A percentile compares a stretch with the other conserved stretches of the same genome.
These are phyloP conservation scores for Aspergillus candidus DNA, from an alignment of 2,329 filamentous ascomycete species.

Conservation along the genomic window DNA sequence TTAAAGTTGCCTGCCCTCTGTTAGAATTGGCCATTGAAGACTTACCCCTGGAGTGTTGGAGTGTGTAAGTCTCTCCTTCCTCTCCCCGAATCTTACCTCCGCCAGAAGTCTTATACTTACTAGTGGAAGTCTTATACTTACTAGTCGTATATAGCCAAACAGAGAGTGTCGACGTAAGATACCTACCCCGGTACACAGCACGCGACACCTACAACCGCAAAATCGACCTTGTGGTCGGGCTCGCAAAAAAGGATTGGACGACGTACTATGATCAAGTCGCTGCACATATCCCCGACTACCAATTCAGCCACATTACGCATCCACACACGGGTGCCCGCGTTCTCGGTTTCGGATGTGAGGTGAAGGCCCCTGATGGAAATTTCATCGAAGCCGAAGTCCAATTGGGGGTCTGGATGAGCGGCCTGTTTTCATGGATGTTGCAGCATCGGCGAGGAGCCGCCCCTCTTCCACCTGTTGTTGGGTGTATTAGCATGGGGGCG, in stretches of 20 bases:
- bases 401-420: constrained; percentile 6
- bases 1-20: constrained; percentile 2
- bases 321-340: constrained; percentile 4
- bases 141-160: constrained; percentile 1
- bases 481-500: constrained; percentile 4
- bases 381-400: constrained; percentile 4
- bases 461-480: constrained; percentile 3
- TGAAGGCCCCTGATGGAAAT: constrained; percentile 4
- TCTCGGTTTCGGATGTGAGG: constrained; percentile 2
- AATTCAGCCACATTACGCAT: constrained; percentile 4
- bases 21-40: constrained; percentile 1
- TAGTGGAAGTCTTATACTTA: no score
- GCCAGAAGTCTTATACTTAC: no score
- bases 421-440: constrained; percentile 3
- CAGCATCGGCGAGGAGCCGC: neutral
- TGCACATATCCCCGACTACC: neutral
- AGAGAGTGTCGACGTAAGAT: neutral
- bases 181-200: constrained; percentile 3
- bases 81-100: no score
- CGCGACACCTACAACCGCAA: constrained; percentile 1
- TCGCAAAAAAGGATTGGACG: constrained; percentile 1
- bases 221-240: constrained; percentile 4
- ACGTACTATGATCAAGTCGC: neutral
- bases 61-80: constrained; percentile 2
- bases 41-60: constrained; percentile 6